Conservation (phyloP, 306 rosid genomes). For the Acacia confusa region DNA sequence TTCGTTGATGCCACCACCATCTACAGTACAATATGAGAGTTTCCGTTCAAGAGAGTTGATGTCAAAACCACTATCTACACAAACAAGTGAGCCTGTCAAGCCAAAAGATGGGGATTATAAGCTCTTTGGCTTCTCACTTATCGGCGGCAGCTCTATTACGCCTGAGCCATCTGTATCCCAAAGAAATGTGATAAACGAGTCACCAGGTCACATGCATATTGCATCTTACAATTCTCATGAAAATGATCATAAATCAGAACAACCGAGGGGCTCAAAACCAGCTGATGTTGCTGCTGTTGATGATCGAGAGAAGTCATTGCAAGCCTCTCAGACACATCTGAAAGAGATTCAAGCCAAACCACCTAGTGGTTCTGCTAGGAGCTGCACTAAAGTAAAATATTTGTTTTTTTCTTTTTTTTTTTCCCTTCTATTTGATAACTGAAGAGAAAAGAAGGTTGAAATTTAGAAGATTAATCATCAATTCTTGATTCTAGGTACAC, state of each 20-base stretch:
- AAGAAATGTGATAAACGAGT: conserved; percentile 37
- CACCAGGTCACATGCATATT: conserved; percentile 30
- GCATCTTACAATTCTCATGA: conserved; percentile 39
- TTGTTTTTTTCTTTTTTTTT: neutral
- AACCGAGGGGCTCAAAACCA: conserved; percentile 42
- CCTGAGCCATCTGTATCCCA: conserved; percentile 42
- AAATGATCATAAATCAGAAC: conserved; percentile 58
- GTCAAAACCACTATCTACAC: conserved; percentile 37
- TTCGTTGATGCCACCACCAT: conserved; percentile 70
- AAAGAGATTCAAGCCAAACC: conserved; percentile 58
- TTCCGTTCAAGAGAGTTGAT: conserved; percentile 44
- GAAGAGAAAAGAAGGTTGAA: neutral
- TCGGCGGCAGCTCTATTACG: conserved; percentile 35
- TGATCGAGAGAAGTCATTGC: conserved; percentile 48
- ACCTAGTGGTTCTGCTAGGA: conserved; percentile 62
- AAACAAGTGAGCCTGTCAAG: conserved; percentile 47
- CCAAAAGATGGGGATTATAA: conserved; percentile 72
- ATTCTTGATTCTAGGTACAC: conserved; percentile 65
- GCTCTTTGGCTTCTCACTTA: conserved; percentile 80
- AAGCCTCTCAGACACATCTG: conserved; percentile 37
- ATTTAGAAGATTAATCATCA: conserved; percentile 16
- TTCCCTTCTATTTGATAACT: neutral
- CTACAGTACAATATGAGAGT: conserved; percentile 49
- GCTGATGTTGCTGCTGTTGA: conserved; percentile 35
- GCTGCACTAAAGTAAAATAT: conserved; percentile 77